Conservation (phyloP, 768 basidiomycete species). For the Tylopilus vinaceipallidus region DNA sequence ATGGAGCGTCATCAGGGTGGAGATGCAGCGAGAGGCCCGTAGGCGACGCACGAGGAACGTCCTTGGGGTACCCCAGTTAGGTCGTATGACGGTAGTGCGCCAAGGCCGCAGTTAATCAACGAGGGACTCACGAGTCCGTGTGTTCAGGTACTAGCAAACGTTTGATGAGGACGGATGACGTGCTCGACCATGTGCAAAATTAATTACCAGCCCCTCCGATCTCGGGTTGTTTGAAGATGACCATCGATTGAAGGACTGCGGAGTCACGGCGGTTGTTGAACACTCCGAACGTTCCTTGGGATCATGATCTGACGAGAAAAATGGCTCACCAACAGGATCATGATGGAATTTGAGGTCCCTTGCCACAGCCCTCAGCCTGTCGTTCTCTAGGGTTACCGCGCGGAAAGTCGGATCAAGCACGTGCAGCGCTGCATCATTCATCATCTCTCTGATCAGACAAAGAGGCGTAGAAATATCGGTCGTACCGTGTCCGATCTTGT, state of each 20-base stretch:
- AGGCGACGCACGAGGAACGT: slow-evolving; percentile 65
- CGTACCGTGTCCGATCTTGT: slow-evolving; percentile 91
- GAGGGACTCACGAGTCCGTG: slow-evolving; percentile 78
- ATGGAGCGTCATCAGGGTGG: slow-evolving; percentile 10
- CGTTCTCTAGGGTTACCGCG: slow-evolving; percentile 77
- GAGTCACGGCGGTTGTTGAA: background rate
- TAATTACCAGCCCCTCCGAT: slow-evolving; percentile 87
- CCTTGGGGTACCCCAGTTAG: slow-evolving; percentile 32
- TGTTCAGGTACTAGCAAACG: slow-evolving; percentile 72
- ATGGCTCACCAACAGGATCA: slow-evolving; percentile 72
- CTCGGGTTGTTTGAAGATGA: slow-evolving; percentile 91
- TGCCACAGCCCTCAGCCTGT: slow-evolving; percentile 64
- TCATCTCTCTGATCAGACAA: background rate
- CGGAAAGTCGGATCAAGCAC: slow-evolving; percentile 82
- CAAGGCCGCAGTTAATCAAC: background rate
- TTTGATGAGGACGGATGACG: background rate
- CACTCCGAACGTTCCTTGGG: background rate
- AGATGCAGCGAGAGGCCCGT: background rate
- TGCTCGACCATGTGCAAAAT: background rate
- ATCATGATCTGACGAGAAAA: background rate
- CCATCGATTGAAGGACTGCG: slow-evolving; percentile 86
- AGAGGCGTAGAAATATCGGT: background rate
- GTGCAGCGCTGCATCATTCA: slow-evolving; percentile 62
- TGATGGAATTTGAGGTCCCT: slow-evolving; percentile 78
- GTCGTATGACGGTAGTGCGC: background rate